Percentiles rank a stretch among this genome's conserved stretches.
phyloP scores from a whole-genome alignment of 2,329 filamentous ascomycete species.

The Fusarium foetens region DNA sequence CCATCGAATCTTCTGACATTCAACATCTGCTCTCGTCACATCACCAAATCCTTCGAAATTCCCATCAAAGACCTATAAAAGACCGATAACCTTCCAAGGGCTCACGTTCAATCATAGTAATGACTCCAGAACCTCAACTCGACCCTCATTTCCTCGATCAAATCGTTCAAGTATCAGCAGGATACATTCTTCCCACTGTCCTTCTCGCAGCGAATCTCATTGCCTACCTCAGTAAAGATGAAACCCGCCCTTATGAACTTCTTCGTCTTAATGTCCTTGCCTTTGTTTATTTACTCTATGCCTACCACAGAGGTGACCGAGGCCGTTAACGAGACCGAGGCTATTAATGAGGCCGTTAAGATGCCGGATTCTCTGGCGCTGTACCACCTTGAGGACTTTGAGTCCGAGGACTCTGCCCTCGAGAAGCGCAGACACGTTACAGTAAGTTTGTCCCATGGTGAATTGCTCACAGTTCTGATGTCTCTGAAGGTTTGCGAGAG shows the following conservation, averaged over 20 bases:
- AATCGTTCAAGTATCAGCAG: not conserved
- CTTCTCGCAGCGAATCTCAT: not conserved
- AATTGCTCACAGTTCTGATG: too few relatives aligned
- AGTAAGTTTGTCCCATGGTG: too few relatives aligned
- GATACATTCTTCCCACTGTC: not conserved
- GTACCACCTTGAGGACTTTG: not conserved
- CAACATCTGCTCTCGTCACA: not conserved
- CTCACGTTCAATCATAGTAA: not conserved
- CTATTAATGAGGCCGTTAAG: not conserved
- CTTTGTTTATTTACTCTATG: not conserved
- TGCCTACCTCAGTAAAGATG: not conserved
- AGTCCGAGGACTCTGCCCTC: fast-evolving
- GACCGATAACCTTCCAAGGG: fast-evolving
- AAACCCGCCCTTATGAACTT: not conserved
- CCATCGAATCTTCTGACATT: not conserved
- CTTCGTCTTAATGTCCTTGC: not conserved
- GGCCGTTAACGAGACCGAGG: not conserved
- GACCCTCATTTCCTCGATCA: not conserved
- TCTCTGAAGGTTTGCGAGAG: not conserved
- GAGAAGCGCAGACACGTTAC: not conserved
- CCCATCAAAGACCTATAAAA: fast-evolving
- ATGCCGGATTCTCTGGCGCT: fast-evolving
- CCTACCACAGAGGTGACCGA: not conserved
- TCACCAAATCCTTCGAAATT: not conserved
- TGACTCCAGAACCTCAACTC: fast-evolving